These are phyloP conservation scores for Dillenia turbinata DNA, from an alignment of 164 flowering plant genomes.

Conservation along the genomic window DNA sequence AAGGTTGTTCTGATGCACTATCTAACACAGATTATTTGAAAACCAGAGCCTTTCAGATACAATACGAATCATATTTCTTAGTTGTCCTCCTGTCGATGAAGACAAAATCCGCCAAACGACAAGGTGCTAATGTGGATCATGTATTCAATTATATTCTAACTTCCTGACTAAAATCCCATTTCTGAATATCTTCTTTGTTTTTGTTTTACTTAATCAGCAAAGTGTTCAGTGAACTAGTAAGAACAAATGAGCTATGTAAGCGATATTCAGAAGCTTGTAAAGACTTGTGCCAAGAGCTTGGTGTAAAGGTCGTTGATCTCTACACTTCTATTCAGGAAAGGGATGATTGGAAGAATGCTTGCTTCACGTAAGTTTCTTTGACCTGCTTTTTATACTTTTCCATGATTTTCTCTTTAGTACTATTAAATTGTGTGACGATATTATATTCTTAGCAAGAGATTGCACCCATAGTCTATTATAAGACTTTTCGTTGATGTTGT, in stretches of 20 bases:
- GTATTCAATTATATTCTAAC: too few species aligned
- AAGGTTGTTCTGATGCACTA: not conserved
- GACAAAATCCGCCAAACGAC: constrained; percentile 33
- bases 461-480: too few species aligned
- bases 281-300: constrained; percentile 67
- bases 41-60: constrained; percentile 72
- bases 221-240: constrained; percentile 43
- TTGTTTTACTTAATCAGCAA: constrained; percentile 27
- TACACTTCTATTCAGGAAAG: constrained; percentile 65
- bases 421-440: too few species aligned
- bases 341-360: constrained; percentile 61
- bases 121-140: constrained; percentile 39
- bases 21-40: constrained; percentile 14
- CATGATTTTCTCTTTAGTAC: too few species aligned
- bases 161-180: not conserved
- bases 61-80: constrained; percentile 31
- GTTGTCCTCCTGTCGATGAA: constrained; percentile 69
- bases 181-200: not conserved
- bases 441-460: too few species aligned
- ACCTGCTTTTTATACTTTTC: too few species aligned
- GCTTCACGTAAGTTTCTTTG: constrained; percentile 71
- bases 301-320: constrained; percentile 66
- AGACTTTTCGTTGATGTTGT: too few species aligned
- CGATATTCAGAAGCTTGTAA: constrained; percentile 82
- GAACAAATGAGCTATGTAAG: constrained; percentile 74